phyloP scores from a whole-genome alignment of 2,329 filamentous ascomycete genomes.

The Phoma herbarum region DNA sequence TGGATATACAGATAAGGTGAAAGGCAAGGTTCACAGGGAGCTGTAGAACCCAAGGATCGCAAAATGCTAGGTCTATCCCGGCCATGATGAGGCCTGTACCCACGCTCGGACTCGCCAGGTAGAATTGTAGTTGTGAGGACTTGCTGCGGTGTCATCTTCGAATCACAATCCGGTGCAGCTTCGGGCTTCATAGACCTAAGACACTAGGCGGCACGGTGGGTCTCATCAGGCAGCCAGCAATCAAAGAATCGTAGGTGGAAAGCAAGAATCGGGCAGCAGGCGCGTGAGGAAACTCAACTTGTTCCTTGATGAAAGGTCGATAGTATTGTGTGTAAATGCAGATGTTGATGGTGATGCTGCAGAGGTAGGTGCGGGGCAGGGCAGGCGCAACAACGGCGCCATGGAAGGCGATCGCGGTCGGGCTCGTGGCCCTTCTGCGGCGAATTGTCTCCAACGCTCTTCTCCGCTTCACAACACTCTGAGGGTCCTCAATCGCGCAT shows the following conservation, averaged over 20 bases:
- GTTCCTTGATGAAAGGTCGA: neutral
- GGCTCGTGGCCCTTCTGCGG: neutral
- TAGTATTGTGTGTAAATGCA: neutral
- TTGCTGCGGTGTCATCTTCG: slow-evolving; percentile 5
- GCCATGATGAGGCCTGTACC: neutral
- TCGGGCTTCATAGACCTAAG: slow-evolving; percentile 11
- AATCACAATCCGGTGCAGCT: slow-evolving; percentile 7
- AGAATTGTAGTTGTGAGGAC: neutral
- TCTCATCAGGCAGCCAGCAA: slow-evolving; percentile 7
- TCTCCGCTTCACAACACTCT: slow-evolving; percentile 1
- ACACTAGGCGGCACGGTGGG: slow-evolving; percentile 13
- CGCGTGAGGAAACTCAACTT: neutral
- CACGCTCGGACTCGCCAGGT: neutral
- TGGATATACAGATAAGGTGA: no score
- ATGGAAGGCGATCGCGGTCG: neutral
- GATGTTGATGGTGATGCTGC: neutral
- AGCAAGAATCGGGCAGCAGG: neutral
- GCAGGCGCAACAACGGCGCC: neutral
- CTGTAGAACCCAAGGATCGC: neutral
- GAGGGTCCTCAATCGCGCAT: neutral
- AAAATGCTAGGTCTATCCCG: neutral
- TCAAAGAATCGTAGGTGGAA: neutral
- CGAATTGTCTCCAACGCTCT: neutral
- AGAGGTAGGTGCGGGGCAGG: neutral
- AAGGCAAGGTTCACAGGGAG: neutral